phyloP scores from a whole-genome alignment of 306 rosid species.

The Purshia tridentata region DNA sequence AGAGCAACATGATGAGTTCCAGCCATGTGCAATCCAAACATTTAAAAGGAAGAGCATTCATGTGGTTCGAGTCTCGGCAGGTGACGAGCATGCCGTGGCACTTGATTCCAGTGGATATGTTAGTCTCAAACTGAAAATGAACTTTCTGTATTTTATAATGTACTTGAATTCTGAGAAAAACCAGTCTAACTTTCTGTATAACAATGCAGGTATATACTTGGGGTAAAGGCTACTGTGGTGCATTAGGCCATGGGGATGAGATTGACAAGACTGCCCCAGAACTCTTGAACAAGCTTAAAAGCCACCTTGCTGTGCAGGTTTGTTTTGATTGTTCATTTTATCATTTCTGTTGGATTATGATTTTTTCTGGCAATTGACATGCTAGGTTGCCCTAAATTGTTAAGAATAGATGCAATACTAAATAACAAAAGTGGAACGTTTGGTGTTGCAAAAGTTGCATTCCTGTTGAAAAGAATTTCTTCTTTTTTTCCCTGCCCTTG shows the following conservation, averaged over 20 bases:
- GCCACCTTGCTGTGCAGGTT: conserved; percentile 84
- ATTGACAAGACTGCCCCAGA: conserved; percentile 84
- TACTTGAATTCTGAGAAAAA: not conserved
- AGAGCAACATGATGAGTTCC: conserved; percentile 77
- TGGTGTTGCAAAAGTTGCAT: not conserved
- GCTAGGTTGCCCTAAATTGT: not conserved
- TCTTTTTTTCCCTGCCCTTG: not conserved
- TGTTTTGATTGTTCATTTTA: conserved; percentile 5
- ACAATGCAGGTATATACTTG: conserved; percentile 73
- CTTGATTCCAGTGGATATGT: conserved; percentile 87
- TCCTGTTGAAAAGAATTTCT: not conserved
- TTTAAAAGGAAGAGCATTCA: conserved; percentile 69
- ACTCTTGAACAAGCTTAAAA: conserved; percentile 54
- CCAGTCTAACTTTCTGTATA: conserved; percentile 22
- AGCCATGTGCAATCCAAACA: conserved; percentile 71
- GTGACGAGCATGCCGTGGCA: conserved; percentile 94
- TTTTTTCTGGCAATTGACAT: not conserved
- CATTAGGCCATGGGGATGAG: conserved; percentile 95
- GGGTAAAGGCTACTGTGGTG: conserved; percentile 98
- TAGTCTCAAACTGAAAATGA: conserved; percentile 39
- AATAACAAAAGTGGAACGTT: not conserved
- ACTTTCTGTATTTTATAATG: conserved; percentile 10
- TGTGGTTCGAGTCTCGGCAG: conserved; percentile 81
- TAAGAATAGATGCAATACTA: not conserved
- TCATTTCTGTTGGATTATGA: not conserved